A percentile compares a stretch with the other conserved stretches of the same genome.
phyloP scores from a whole-genome alignment of 2,329 filamentous ascomycete genomes.

The Penicillium brasilianum region DNA sequence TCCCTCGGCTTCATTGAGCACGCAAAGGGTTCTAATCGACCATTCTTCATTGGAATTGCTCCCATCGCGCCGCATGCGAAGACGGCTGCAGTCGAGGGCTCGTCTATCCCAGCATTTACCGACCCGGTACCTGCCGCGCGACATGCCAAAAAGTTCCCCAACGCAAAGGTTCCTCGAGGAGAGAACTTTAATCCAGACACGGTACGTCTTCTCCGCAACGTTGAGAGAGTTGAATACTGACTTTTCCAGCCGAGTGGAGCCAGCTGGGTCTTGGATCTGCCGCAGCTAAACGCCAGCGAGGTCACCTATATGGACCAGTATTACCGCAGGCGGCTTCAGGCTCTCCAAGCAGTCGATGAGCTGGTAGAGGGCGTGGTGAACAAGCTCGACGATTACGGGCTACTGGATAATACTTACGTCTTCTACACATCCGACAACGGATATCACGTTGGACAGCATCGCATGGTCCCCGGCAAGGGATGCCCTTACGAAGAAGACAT shows the following conservation, averaged over 20 bases:
- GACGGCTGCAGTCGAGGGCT: not conserved
- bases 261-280: slow-evolving; percentile 52
- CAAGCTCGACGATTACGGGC: slow-evolving; percentile 45
- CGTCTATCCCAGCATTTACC: slow-evolving; percentile 23
- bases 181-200: slow-evolving; percentile 62
- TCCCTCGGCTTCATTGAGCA: slow-evolving; percentile 64
- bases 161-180: slow-evolving; percentile 63
- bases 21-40: slow-evolving; percentile 56
- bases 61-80: slow-evolving; percentile 69
- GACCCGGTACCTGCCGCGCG: slow-evolving; percentile 52
- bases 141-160: slow-evolving; percentile 64
- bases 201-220: not conserved
- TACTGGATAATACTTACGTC: slow-evolving; percentile 60
- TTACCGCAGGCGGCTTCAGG: slow-evolving; percentile 54
- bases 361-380: slow-evolving; percentile 53
- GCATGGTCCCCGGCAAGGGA: slow-evolving; percentile 62
- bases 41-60: slow-evolving; percentile 70
- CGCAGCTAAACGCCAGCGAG: slow-evolving; percentile 50
- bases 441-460: slow-evolving; percentile 64
- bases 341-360: slow-evolving; percentile 61
- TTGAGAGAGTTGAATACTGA: not conserved
- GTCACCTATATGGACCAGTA: slow-evolving; percentile 59
- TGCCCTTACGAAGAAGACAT: slow-evolving; percentile 61
- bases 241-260: not conserved
- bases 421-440: slow-evolving; percentile 66